Percentiles rank a stretch among this genome's conserved stretches.
These are phyloP conservation scores for Alternaria rosae DNA, from an alignment of 2,329 filamentous ascomycete genomes.

Conservation along the genomic window DNA sequence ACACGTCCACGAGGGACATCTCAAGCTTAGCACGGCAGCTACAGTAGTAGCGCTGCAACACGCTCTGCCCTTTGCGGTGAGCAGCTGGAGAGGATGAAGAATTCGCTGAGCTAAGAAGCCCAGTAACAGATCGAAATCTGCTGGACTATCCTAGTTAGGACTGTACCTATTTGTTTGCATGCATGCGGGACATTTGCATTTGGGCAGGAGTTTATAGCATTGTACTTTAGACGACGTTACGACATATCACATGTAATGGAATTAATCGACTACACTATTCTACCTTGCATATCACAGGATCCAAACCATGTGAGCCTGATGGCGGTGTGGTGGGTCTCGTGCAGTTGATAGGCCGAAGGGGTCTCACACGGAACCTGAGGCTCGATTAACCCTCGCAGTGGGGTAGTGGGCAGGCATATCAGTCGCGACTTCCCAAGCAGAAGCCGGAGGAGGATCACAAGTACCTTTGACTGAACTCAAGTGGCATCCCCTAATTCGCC, in stretches of 20 bases:
- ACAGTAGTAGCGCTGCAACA: background rate
- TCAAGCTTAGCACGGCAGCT: background rate
- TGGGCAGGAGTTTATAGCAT: background rate
- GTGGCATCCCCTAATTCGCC: background rate
- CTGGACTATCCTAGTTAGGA: background rate
- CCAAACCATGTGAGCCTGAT: background rate
- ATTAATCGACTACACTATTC: background rate
- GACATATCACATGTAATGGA: background rate
- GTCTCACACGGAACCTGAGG: slow-evolving; percentile 1
- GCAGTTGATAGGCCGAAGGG: slow-evolving; percentile 5
- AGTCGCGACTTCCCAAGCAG: background rate
- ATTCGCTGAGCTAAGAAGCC: background rate
- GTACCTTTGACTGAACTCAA: background rate
- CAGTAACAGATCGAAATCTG: background rate
- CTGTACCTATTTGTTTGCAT: slow-evolving; percentile 1
- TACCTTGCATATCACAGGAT: background rate
- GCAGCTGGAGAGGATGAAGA: background rate
- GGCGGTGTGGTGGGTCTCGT: slow-evolving; percentile 5
- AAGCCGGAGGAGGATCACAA: background rate
- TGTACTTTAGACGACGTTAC: background rate
- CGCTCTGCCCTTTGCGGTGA: background rate
- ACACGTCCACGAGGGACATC: background rate
- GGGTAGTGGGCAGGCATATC: slow-evolving; percentile 1
- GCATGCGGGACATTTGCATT: slow-evolving; percentile 3
- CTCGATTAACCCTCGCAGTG: background rate